Conservation (phyloP, 106 monocot genomes). For the Gastrodia elata region DNA sequence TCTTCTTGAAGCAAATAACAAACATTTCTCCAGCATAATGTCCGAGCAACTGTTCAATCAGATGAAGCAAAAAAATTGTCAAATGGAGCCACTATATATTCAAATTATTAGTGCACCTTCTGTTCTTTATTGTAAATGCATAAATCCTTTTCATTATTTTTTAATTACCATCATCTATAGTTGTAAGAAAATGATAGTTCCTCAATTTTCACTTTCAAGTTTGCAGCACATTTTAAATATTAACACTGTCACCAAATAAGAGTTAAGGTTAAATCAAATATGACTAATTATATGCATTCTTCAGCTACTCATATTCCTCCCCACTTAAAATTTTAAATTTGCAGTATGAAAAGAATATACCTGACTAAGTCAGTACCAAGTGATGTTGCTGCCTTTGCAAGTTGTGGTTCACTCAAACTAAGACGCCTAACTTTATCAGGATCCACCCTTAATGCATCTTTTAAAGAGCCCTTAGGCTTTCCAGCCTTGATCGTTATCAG, state of each 20-base stretch:
- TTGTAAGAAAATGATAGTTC: no score
- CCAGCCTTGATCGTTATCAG: slow-evolving; percentile 61
- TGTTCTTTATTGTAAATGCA: no score
- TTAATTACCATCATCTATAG: no score
- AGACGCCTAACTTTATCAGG: slow-evolving; percentile 53
- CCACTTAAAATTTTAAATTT: background rate
- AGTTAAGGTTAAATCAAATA: no score
- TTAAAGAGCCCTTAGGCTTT: slow-evolving; percentile 43
- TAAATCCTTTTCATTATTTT: no score
- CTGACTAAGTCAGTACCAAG: slow-evolving; percentile 32
- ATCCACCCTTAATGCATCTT: slow-evolving; percentile 36
- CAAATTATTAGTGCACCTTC: no score
- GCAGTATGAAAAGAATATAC: slow-evolving; percentile 5
- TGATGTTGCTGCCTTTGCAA: slow-evolving; percentile 29
- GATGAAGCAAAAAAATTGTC: no score
- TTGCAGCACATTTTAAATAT: background rate
- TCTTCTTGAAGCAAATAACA: no score
- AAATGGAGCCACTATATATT: no score
- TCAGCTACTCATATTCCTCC: background rate
- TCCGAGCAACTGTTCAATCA: no score
- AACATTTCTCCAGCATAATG: no score
- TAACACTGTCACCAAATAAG: no score
- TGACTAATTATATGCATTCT: background rate
- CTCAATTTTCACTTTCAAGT: background rate
- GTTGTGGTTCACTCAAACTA: slow-evolving; percentile 63